A percentile compares a stretch with the other conserved stretches of the same genome.
Evolutionary conservation across 129 eudicot species (phyloP).

Genomic region (Escallonia herrerae): DNA sequence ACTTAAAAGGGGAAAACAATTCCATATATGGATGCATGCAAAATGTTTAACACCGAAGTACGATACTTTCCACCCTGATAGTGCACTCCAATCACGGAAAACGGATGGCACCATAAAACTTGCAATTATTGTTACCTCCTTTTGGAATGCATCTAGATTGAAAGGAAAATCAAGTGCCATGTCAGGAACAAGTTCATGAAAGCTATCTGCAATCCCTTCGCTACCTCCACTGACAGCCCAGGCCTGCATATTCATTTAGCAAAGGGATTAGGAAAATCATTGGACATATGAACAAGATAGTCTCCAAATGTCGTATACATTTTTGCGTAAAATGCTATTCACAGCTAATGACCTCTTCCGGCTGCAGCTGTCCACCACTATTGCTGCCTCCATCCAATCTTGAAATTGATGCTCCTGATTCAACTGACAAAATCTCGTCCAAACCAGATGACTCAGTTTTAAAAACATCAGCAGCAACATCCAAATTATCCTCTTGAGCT

Average conservation of each 20-base stretch:
- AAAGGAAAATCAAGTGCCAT: constrained; percentile 94
- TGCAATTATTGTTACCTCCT: constrained; percentile 56
- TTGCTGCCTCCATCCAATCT: constrained; percentile 32
- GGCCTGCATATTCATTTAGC: constrained; percentile 33
- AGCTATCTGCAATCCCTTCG: constrained; percentile 55
- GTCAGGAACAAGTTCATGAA: constrained; percentile 94
- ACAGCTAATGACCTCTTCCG: constrained; percentile 46
- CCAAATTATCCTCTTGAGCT: constrained; percentile 23
- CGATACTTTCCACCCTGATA: too few species aligned
- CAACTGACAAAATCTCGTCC: constrained; percentile 75
- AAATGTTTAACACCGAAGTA: too few species aligned
- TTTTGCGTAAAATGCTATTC: background rate
- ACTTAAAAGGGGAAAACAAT: too few species aligned
- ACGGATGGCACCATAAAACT: background rate
- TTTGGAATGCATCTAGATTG: constrained; percentile 87
- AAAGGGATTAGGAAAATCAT: constrained; percentile 9
- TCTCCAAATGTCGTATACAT: background rate
- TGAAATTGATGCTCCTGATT: constrained; percentile 30
- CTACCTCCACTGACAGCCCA: constrained; percentile 81
- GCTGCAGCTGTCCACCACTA: constrained; percentile 32
- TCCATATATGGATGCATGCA: too few species aligned
- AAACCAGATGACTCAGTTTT: constrained; percentile 49
- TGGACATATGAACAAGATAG: constrained; percentile 4
- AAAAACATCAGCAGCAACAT: constrained; percentile 19
- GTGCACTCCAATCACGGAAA: too few species aligned